Evolutionary conservation across 2,329 filamentous ascomycete species (phyloP), one percentile per base, ranked within the genome.

Genomic region (Pezicula neosporulosa): DNA sequence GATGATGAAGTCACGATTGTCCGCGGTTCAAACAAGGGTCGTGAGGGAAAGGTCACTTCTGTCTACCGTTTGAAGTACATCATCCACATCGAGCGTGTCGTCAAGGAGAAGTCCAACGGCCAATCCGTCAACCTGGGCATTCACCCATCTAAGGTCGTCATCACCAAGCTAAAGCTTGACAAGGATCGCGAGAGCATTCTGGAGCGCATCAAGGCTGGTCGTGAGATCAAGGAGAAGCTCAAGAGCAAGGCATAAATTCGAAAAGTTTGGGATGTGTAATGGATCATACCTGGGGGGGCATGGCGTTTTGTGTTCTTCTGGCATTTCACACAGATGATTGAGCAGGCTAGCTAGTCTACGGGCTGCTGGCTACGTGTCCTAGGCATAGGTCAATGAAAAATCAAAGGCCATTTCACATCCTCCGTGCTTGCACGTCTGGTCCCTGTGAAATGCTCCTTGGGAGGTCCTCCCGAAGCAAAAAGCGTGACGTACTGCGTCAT

Each of bases 1-100:
- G 93, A 96, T 73, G 89, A 96, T 78, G 90, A 96, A 80, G 91
- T 97, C 73, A 82, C 81, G 72, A 88, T 99, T 69, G 87, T 93
- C 72, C 92, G 94, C 66, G 94, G 94, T 70, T 80, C 81, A 78
- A 89, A 96, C 85, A 97, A 97, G 85, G 94, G 93, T 72, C 90
- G 91, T 70, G 93, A 97, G 82, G 94, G 94, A 82, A 97, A 97
- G 83, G 83, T 99, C 78, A 92, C 87, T 69, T 90, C 89, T 69
- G 93, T 97, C 75, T 99, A 96, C 87, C 90, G 91, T 76, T 88
- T 96, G 71, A 97, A 97, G 80, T 99, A 94, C 79, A 83, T 91
- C 72, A 87, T 99, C 73, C 93, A 97, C 86, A 77, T 99, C 75
- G 93, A 97, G 85, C 90, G 93, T 70, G 87, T 99, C 73, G 86